Percentiles rank a stretch among this genome's conserved stretches.
phyloP scores from a whole-genome alignment of 768 basidiomycete genomes.

The Trametes meyenii region DNA sequence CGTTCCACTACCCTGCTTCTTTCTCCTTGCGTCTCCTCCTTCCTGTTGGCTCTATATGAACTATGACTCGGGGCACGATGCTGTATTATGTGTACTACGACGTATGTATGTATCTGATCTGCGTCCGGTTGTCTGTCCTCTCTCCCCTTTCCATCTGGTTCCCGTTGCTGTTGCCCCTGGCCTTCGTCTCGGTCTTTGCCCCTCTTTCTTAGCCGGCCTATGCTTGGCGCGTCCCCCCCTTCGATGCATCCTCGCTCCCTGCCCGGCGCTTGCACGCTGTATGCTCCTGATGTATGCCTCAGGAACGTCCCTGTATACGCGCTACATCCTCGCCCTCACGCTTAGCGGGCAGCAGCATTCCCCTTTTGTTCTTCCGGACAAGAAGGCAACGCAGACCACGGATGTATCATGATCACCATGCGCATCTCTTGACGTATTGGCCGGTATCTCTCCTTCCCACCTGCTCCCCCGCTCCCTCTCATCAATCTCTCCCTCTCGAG shows the following conservation, averaged over 20 bases:
- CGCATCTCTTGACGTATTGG: background rate
- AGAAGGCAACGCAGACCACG: background rate
- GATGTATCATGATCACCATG: background rate
- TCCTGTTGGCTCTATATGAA: background rate
- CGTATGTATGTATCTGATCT: slow-evolving; percentile 14
- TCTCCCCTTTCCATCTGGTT: background rate
- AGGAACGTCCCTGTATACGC: background rate
- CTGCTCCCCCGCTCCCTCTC: background rate
- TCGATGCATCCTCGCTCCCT: background rate
- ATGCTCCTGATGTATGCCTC: background rate
- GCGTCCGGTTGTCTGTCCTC: background rate
- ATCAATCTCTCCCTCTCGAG: no score
- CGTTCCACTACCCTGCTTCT: background rate
- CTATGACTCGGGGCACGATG: slow-evolving; percentile 1
- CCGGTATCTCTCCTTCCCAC: background rate
- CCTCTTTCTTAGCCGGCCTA: background rate
- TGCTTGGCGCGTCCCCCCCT: background rate
- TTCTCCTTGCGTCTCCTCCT: background rate
- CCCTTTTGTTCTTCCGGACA: background rate
- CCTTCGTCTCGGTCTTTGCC: background rate
- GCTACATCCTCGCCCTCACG: background rate
- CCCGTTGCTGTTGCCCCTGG: background rate
- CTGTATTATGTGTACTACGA: slow-evolving; percentile 18
- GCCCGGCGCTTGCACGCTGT: background rate
- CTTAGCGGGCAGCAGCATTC: background rate